These are phyloP conservation scores for Kingdonia uniflora DNA, from an alignment of 164 flowering plant genomes.

Conservation along the genomic window DNA sequence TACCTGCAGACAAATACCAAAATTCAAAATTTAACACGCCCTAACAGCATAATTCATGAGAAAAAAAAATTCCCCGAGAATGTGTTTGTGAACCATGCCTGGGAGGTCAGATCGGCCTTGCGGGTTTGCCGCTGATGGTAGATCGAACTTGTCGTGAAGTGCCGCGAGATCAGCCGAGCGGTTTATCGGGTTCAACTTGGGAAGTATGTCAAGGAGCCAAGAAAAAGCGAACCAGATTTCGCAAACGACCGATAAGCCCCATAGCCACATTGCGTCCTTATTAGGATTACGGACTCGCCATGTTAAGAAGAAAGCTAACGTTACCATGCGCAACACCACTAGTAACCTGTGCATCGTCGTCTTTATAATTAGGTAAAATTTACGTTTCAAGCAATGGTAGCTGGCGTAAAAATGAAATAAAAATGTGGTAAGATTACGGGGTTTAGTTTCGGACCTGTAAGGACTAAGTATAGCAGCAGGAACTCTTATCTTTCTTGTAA, in stretches of 20 bases:
- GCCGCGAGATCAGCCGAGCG: conserved; percentile 7
- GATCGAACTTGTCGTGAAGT: conserved; percentile 5
- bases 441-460: conserved; percentile 2
- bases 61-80: too few relatives aligned
- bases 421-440: too few relatives aligned
- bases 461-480: conserved; percentile 5
- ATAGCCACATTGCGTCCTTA: conserved; percentile 11
- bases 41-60: too few relatives aligned
- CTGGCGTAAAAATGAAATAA: too few relatives aligned
- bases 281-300: conserved; percentile 10
- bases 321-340: conserved; percentile 2
- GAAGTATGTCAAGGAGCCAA: conserved; percentile 10
- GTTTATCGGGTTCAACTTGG: conserved; percentile 8
- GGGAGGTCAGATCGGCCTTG: conserved; percentile 9
- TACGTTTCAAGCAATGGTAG: too few relatives aligned
- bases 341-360: conserved; percentile 3
- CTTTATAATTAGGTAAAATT: too few relatives aligned
- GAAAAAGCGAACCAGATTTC: conserved; percentile 13
- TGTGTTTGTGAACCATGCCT: neutral
- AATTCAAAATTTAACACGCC: too few relatives aligned
- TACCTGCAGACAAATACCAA: neutral
- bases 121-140: conserved; percentile 1
- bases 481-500: neutral
- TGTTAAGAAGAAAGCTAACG: neutral
- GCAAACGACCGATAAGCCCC: conserved; percentile 9